Base-by-base conservation (phyloP, 495 filamentous ascomycete species). In the Tuber magnatum region DNA sequence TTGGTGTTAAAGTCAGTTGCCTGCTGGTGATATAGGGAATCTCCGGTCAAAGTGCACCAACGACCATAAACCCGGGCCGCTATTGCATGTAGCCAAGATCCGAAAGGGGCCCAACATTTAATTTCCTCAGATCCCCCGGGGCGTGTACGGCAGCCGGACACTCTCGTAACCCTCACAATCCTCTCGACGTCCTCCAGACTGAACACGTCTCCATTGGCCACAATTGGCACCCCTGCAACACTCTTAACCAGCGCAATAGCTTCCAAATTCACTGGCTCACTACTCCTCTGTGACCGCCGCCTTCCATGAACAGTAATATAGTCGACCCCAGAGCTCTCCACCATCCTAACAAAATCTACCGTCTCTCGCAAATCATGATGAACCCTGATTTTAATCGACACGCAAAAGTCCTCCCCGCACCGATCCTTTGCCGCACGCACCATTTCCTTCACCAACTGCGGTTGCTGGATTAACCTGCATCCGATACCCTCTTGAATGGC, bases 311-410 rank as follows among this genome's bases (percentile, higher is more conserved):
- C 87, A 48, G 90, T 91, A 12, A 91, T 84, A 79, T 86, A 91
- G 83, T 90, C 88, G 68, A 79, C 77, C 32, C 82, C 82, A 10
- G 79, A 81, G 2, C 44, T 72, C 73, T 84, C 83, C 35, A 85
- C 77, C 2, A 71, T 74, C 40, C 73, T 69, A n/a, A 84, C 78
- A 68, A 81, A 83, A 16, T 68, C 69, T n/a, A 83, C 41, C 10
- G 83, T 84, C 56, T 82, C 81, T 69, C 81, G 83, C 0, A 91
- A 79, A 79, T 92, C 88, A 43, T 85, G 85, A 80, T 91, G 89
- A 3, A 92, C 84, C 7, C 90, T 83, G 28, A 92, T 91, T 83
- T 92, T 92, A 75, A 91, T 87, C 78, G 89, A 90, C 16, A 92
- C 86, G 69, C 86, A 83, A 73, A 84, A 84, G n/a, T 74, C 75